A percentile compares a stretch with the other conserved stretches of the same genome.
Evolutionary conservation across 1,139 yeast species (phyloP).

Genomic region (Taphrina confusa): DNA sequence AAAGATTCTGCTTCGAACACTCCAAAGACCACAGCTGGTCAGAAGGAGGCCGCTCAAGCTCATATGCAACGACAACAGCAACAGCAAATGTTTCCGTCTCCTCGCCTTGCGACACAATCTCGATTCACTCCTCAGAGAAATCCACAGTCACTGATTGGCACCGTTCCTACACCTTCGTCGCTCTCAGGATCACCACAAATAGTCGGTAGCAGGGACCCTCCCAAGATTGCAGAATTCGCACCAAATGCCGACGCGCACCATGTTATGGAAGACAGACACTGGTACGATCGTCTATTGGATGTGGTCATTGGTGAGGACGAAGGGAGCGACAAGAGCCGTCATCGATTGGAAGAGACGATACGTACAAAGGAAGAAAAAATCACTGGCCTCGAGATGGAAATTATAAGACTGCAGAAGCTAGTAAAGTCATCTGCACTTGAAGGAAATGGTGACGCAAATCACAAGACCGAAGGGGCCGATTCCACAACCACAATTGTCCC

Average conservation of each 20-base stretch:
- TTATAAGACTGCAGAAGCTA: constrained; percentile 17
- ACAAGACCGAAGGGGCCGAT: no score
- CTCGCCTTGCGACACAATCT: constrained; percentile 7
- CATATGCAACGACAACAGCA: neutral
- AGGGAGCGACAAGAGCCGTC: constrained; percentile 17
- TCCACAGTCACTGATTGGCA: constrained; percentile 13
- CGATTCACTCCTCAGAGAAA: constrained; percentile 12
- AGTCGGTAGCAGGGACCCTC: neutral
- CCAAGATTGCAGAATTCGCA: constrained; percentile 20
- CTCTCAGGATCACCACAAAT: constrained; percentile 14
- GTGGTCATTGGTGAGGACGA: constrained; percentile 63
- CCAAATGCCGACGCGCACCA: constrained; percentile 17
- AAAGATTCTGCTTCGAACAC: neutral
- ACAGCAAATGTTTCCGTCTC: constrained; percentile 1
- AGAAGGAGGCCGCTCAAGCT: neutral
- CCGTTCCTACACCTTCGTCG: constrained; percentile 21
- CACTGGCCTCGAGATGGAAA: constrained; percentile 18
- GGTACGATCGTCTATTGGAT: constrained; percentile 54
- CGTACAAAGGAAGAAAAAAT: constrained; percentile 17
- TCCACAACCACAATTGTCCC: neutral
- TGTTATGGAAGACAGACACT: constrained; percentile 38
- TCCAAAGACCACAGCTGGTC: neutral
- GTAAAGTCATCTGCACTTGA: neutral
- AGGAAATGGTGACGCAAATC: no score
- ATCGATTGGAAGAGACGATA: constrained; percentile 19